Evolutionary conservation across 225 moss, liverwort and hornwort genomes (phyloP), one percentile per base, ranked within the genome.

Genomic region (Marchantia polymorpha): DNA sequence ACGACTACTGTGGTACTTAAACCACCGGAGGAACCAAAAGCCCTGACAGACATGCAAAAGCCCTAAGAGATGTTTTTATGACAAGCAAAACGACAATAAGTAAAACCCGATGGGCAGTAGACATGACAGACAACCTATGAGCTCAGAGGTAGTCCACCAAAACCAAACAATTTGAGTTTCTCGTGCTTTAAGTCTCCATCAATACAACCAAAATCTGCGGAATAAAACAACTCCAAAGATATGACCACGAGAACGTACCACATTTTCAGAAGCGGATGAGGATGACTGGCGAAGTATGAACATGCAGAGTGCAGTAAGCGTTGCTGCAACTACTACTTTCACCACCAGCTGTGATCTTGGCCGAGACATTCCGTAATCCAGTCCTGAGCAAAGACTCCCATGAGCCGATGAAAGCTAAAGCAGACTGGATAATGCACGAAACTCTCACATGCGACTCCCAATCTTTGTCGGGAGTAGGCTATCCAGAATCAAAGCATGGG

Each of bases 241-340:
- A 0, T 61, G 20, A 50, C 14, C 19, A 30, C 72, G 29, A 10
- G 6, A 55, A 53, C 74, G 59, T 30, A 94, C 94, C 93, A 91
- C 85, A 61, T 87, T 86, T 55, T 92, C 88, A 55, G 89, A 88
- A 75, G 92, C 85, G 16, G 92, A 89, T 53, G 93, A 89, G 73
- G 93, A 92, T 16, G 93, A 95, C 56, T 92, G 93, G 60, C 89
- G 91, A 54, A 95, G 88, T 77, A 93, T 95, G 72, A 95, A 86
- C 95, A 95, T 95, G 83, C 95, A 95, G 39, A 95, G 89, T 48
- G 84, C 87, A 76, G 93, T 93, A 47, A 95, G 85, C 13, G 88
- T 85, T 12, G 89, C 92, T 60, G 93, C 92, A 61, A 95, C 89
- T 26, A 91, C 74, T 59, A 95, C 70, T 81, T 93, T 95, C 78